Evolutionary conservation across 257 asterid genomes (phyloP).

Genomic region (Nemophila menziesii): DNA sequence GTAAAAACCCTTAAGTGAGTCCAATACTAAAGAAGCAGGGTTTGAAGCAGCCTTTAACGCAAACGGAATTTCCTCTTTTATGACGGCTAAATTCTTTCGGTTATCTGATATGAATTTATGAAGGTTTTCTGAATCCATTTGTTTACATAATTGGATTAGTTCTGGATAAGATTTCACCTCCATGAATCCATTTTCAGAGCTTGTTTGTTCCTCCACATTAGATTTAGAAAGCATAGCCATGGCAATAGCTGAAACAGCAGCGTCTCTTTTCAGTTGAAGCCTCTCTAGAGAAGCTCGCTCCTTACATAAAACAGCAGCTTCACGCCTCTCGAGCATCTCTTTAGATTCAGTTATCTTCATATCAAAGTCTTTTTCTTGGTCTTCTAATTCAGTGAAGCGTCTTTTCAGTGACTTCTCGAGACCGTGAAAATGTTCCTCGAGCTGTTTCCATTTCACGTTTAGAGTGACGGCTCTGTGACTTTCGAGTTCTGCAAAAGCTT

Average conservation of each 20-base stretch:
- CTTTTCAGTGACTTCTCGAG: conserved; percentile 92
- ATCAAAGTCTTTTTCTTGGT: conserved; percentile 82
- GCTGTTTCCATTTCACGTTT: conserved; percentile 89
- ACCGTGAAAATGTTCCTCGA: conserved; percentile 89
- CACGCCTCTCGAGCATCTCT: conserved; percentile 62
- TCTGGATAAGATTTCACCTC: conserved; percentile 68
- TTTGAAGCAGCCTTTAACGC: conserved; percentile 69
- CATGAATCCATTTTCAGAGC: conserved; percentile 21
- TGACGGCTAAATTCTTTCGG: conserved; percentile 73
- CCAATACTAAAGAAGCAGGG: conserved; percentile 74
- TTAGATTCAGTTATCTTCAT: conserved; percentile 52
- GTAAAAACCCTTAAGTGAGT: conserved; percentile 86
- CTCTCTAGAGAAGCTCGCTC: conserved; percentile 76
- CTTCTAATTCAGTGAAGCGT: conserved; percentile 88
- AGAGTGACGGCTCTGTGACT: conserved; percentile 84
- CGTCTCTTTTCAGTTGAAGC: conserved; percentile 95
- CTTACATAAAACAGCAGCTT: conserved; percentile 61
- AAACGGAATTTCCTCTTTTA: conserved; percentile 78
- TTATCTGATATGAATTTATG: conserved; percentile 93
- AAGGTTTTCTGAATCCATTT: conserved; percentile 80
- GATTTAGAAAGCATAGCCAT: conserved; percentile 42
- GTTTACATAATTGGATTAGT: conserved; percentile 67
- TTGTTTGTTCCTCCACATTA: conserved; percentile 28
- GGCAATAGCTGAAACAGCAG: conserved; percentile 75
- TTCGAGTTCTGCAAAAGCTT: conserved; percentile 94